Conservation (phyloP, 2,329 filamentous ascomycete genomes). For the Exophiala calicioides region DNA sequence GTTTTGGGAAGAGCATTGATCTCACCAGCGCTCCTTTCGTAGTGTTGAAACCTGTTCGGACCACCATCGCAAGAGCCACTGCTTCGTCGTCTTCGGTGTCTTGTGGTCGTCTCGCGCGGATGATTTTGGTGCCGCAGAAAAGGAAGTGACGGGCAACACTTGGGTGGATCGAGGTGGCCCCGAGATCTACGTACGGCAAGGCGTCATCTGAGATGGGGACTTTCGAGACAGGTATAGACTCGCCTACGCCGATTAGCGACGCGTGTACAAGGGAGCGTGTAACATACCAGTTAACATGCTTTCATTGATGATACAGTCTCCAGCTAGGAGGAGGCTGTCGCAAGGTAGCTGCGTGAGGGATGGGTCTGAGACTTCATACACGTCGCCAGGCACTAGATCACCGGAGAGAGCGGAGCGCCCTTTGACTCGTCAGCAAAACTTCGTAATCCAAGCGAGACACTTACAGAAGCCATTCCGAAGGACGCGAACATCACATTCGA, state of each 20-base stretch:
- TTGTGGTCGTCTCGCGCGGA: constrained; percentile 84
- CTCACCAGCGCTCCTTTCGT: constrained; percentile 94
- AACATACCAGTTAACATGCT: constrained; percentile 83
- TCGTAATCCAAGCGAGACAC: constrained; percentile 33
- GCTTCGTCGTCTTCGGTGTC: constrained; percentile 84
- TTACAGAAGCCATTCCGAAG: constrained; percentile 90
- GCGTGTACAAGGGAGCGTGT: background rate
- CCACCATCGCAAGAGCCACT: constrained; percentile 85
- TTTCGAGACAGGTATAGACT: constrained; percentile 96
- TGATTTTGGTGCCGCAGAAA: constrained; percentile 93
- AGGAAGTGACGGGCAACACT: constrained; percentile 86
- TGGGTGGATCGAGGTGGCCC: constrained; percentile 77
- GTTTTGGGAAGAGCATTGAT: constrained; percentile 98
- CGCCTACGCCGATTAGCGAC: constrained; percentile 53
- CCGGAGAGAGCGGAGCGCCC: constrained; percentile 82
- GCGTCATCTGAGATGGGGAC: constrained; percentile 78
- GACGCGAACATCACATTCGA: constrained; percentile 93
- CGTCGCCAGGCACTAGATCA: constrained; percentile 90
- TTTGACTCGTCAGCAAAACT: constrained; percentile 35
- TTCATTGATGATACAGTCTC: constrained; percentile 98
- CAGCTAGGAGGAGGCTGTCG: constrained; percentile 85
- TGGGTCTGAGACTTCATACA: constrained; percentile 96
- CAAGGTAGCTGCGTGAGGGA: constrained; percentile 84
- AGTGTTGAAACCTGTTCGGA: constrained; percentile 94
- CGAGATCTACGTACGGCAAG: constrained; percentile 73